Conservation (phyloP, 495 filamentous ascomycete species). For the Penicillium subrubescens region DNA sequence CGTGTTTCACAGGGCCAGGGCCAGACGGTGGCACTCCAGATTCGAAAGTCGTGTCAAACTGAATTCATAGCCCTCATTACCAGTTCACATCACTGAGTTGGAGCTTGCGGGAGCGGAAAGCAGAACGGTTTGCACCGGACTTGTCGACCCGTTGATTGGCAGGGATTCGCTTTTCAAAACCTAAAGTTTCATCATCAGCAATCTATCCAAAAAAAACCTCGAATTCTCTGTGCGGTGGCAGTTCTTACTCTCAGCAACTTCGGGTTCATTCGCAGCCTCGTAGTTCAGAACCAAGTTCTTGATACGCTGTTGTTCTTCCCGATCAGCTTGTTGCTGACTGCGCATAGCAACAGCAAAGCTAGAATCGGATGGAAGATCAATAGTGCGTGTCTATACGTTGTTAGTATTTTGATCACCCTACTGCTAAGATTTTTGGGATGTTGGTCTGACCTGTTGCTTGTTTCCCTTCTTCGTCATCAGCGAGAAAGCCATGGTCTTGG, state of each 20-base stretch:
- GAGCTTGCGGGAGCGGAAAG: conserved; percentile 85
- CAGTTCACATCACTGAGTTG: conserved; percentile 97
- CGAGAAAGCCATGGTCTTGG: conserved; percentile 87
- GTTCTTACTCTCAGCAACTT: conserved; percentile 65
- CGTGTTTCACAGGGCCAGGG: background rate
- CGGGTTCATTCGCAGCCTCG: conserved; percentile 79
- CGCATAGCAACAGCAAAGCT: conserved; percentile 95
- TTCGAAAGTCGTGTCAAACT: background rate
- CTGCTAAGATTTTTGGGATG: too few species aligned
- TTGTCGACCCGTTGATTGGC: conserved; percentile 60
- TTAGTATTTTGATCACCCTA: background rate
- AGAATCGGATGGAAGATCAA: conserved; percentile 93
- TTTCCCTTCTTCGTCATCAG: conserved; percentile 96
- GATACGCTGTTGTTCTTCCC: conserved; percentile 96
- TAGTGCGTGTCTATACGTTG: conserved; percentile 74
- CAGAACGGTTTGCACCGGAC: conserved; percentile 67
- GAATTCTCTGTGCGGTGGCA: background rate
- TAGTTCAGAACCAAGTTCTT: conserved; percentile 97
- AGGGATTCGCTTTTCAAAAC: conserved; percentile 41
- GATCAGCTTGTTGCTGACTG: conserved; percentile 89
- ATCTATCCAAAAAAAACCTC: conserved; percentile 6
- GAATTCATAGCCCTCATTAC: conserved; percentile 54
- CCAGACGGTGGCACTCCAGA: too few species aligned
- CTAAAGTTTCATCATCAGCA: conserved; percentile 15
- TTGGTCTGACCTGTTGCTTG: conserved; percentile 74